Percentiles rank a stretch among this genome's conserved stretches.
These are phyloP conservation scores for Diaporthe sp. DNA, from an alignment of 2,329 filamentous ascomycete species.

Conservation along the genomic window DNA sequence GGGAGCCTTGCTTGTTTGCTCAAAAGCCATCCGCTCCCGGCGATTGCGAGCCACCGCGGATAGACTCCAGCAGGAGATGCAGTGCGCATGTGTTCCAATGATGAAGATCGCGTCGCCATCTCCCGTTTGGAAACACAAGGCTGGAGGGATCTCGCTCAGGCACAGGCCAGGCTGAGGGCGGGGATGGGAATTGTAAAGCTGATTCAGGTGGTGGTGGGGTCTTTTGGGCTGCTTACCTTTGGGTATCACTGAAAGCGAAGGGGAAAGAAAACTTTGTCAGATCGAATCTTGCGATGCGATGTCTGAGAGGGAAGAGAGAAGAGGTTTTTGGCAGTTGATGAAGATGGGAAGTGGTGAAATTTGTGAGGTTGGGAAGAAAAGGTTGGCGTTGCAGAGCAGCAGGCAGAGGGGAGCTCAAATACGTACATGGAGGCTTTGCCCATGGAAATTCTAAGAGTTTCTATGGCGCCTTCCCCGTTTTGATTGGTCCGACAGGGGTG, in stretches of 20 bases:
- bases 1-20: conserved; percentile 29
- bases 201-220: conserved; percentile 20
- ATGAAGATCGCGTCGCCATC: neutral
- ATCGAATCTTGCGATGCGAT: conserved; percentile 35
- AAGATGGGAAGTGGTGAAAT: conserved; percentile 24
- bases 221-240: conserved; percentile 38
- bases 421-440: conserved; percentile 37
- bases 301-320: conserved; percentile 32
- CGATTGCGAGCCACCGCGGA: too few relatives aligned
- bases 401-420: conserved; percentile 40
- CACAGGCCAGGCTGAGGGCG: conserved; percentile 10
- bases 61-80: neutral
- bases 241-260: conserved; percentile 41
- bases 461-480: conserved; percentile 38
- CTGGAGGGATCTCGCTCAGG: neutral
- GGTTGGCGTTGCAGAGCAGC: conserved; percentile 26
- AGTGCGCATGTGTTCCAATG: neutral
- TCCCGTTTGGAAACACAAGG: neutral
- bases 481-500: conserved; percentile 37
- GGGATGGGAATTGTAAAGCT: conserved; percentile 24
- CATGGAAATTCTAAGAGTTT: conserved; percentile 41
- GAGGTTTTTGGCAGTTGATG: conserved; percentile 24
- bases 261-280: conserved; percentile 37
- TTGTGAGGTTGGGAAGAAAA: conserved; percentile 25
- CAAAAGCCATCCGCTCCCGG: neutral